Conservation (phyloP, 169 alveolate species). For the Plasmodium vivax region DNA sequence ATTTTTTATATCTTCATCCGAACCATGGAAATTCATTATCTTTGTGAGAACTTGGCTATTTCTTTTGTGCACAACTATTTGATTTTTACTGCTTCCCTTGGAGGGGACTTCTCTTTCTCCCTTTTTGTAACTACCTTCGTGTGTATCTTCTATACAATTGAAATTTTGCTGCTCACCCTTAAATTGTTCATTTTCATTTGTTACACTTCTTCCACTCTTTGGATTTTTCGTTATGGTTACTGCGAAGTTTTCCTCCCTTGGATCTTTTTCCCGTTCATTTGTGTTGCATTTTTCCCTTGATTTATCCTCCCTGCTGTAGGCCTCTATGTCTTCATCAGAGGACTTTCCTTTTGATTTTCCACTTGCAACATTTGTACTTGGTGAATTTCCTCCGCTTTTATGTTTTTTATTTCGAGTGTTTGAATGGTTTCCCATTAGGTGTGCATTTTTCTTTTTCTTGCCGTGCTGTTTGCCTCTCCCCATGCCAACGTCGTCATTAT, state of each 20-base stretch:
- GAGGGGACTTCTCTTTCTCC: conserved; percentile 2
- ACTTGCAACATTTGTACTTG: background rate
- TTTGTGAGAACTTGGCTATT: conserved; percentile 60
- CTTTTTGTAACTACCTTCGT: conserved; percentile 12
- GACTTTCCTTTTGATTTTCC: conserved; percentile 1
- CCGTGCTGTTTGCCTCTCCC: background rate
- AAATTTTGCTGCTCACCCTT: background rate
- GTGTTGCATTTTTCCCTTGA: background rate
- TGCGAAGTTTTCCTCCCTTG: background rate
- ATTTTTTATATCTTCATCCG: background rate
- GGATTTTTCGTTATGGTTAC: conserved; percentile 1
- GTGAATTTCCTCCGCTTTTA: background rate
- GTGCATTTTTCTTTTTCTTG: conserved; percentile 3
- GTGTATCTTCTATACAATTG: background rate
- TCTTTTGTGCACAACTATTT: conserved; percentile 43
- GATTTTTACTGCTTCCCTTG: conserved; percentile 23
- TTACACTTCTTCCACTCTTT: conserved; percentile 10
- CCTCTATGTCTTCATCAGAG: background rate
- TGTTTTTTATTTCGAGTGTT: conserved; percentile 13
- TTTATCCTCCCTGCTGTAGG: background rate
- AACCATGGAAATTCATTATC: conserved; percentile 25
- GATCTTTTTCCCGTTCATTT: background rate
- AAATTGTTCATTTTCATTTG: conserved; percentile 11
- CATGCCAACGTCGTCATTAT: background rate
- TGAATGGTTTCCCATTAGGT: conserved; percentile 12